Evolutionary conservation across 495 filamentous ascomycete species (phyloP).

Genomic region (Echria macrotheca): DNA sequence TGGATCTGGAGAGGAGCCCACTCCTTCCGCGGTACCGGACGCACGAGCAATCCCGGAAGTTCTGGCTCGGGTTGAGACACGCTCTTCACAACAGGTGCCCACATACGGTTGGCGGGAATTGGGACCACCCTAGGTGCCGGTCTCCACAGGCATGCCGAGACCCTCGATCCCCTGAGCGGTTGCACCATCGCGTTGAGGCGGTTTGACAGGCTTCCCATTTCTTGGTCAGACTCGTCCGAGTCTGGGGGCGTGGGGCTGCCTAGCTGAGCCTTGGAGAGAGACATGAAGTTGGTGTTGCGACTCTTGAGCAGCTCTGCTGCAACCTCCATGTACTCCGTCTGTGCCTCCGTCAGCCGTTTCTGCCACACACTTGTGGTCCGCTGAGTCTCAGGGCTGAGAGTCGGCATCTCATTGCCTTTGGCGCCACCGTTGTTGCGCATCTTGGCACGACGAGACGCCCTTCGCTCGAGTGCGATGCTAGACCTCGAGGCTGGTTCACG

Average conservation of each 20-base stretch:
- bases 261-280: conserved; percentile 35
- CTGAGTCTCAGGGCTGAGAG: conserved; percentile 13
- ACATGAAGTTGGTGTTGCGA: conserved; percentile 34
- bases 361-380: conserved; percentile 25
- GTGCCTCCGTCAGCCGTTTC: conserved; percentile 34
- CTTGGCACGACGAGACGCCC: conserved; percentile 29
- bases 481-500: conserved; percentile 19
- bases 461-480: conserved; percentile 29
- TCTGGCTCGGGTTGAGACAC: conserved; percentile 10
- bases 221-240: conserved; percentile 32
- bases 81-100: conserved; percentile 11
- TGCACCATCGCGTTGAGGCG: conserved; percentile 1
- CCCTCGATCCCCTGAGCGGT: neutral
- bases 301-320: conserved; percentile 33
- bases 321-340: conserved; percentile 40
- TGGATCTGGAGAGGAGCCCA: conserved; percentile 27
- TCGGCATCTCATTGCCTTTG: conserved; percentile 16
- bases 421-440: conserved; percentile 26
- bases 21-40: conserved; percentile 29
- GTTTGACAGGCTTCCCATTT: conserved; percentile 12
- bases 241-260: conserved; percentile 49
- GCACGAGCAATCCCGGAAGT: conserved; percentile 27
- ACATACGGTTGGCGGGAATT: too few species aligned
- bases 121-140: neutral
- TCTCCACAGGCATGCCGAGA: conserved; percentile 20